Evolutionary conservation across 2,329 filamentous ascomycete species (phyloP), one percentile per base, ranked within the genome.

Genomic region (Hypomyces rosellus): DNA sequence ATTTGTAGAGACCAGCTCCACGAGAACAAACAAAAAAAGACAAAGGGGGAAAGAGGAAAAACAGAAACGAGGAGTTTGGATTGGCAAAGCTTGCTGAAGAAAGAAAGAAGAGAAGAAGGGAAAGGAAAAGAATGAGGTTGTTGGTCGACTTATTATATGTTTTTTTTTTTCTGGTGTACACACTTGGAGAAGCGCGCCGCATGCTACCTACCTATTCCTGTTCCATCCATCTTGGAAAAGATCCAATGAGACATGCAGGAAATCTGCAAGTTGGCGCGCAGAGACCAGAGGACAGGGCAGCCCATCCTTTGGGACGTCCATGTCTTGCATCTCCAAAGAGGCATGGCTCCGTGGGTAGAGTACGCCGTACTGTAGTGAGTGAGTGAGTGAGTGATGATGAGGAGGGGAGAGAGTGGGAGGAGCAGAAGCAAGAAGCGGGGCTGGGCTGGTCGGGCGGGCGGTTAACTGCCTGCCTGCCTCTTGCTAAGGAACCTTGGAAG

Each of bases 51-150:
- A 64, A 64, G 65, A 69, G 52, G 58, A 58, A 57, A 58, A 64
- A 65, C 61, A 65, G 74, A 76, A 80, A 74, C 69, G 70, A 75
- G 73, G 73, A 75, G 75, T 75, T 65, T 69, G 66, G 61, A 64
- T 72, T 76, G 76, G 57, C 69, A 74, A 64, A 73, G 74, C 82
- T 86, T 86, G 84, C 83, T 85, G 76, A 76, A 76, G 82, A 81
- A 62, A 62, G 63, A 63, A 71, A 70, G 68, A 72, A 72, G 73
- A 72, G 65, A 61, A 69, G 69, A 70, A 15, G n/a, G 30, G 64
- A 61, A 65, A 62, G 59, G 25, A 30, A 30, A 34, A 45, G 42
- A 34, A 34, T n/a, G 42, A 34, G 25, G 45, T 37, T 16, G 14
- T 22, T 22, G 45, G 25, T 30, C 25, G 25, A 8, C 25, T 30